phyloP scores from a whole-genome alignment of 2,329 filamentous ascomycete genomes.

The Polychaeton citri region DNA sequence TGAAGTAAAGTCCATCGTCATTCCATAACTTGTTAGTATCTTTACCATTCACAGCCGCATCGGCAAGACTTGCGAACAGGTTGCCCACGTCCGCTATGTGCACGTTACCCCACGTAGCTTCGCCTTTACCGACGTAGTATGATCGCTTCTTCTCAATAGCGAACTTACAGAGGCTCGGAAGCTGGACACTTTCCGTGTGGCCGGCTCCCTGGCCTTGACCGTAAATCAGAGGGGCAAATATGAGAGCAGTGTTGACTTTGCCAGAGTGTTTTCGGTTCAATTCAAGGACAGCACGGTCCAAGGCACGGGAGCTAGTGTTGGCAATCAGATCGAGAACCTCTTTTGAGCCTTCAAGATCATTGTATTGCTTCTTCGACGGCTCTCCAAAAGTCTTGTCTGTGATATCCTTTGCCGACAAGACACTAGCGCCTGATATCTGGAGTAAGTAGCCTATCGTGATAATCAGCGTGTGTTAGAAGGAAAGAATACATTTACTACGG shows the following conservation, averaged over 20 bases:
- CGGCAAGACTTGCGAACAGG: conserved; percentile 39
- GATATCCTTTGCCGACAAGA: conserved; percentile 39
- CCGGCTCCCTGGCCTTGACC: conserved; percentile 37
- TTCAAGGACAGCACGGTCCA: background rate
- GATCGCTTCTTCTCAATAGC: conserved; percentile 38
- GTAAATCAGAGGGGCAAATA: conserved; percentile 53
- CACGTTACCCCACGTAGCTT: conserved; percentile 40
- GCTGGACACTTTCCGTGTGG: conserved; percentile 41
- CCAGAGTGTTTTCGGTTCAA: conserved; percentile 10
- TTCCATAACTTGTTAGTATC: conserved; percentile 37
- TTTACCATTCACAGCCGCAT: conserved; percentile 32
- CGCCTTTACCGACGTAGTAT: conserved; percentile 42
- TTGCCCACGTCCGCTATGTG: conserved; percentile 45
- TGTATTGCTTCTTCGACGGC: conserved; percentile 2
- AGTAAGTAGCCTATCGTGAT: too few relatives aligned
- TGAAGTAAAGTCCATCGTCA: conserved; percentile 49
- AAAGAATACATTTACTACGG: too few relatives aligned
- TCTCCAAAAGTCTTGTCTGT: conserved; percentile 33
- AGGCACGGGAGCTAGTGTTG: background rate
- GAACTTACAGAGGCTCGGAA: conserved; percentile 37
- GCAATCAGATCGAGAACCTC: background rate
- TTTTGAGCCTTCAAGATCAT: background rate
- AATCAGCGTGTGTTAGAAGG: too few relatives aligned
- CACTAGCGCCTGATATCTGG: conserved; percentile 43
- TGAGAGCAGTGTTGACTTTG: conserved; percentile 44